A percentile compares a stretch with the other conserved stretches of the same genome.
Evolutionary conservation across 768 basidiomycete species (phyloP).

Genomic region (Crepidotus variabilis): DNA sequence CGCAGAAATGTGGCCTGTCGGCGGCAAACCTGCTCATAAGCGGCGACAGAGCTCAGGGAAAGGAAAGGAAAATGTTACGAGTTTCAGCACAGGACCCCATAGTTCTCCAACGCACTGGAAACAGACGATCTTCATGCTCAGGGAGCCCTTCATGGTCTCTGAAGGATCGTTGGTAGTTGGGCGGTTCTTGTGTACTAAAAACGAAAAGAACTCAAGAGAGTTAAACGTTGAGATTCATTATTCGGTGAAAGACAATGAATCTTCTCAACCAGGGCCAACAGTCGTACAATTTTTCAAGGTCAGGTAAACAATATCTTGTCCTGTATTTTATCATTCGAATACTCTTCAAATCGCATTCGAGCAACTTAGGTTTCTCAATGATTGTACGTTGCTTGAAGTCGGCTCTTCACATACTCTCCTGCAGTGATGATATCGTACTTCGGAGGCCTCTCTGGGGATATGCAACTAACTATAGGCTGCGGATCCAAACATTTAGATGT

Average conservation of each 20-base stretch:
- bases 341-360: too few species aligned
- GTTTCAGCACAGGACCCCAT: conserved; percentile 88
- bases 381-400: conserved; percentile 42
- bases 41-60: conserved; percentile 56
- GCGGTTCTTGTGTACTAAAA: conserved; percentile 82
- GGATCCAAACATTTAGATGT: background rate
- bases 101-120: conserved; percentile 96
- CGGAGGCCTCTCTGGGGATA: conserved; percentile 35
- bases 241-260: conserved; percentile 39
- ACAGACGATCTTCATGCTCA: conserved; percentile 86
- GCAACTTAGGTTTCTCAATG: background rate
- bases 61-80: conserved; percentile 49
- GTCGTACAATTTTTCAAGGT: conserved; percentile 79
- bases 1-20: conserved; percentile 81
- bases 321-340: too few species aligned
- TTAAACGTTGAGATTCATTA: conserved; percentile 92
- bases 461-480: conserved; percentile 52
- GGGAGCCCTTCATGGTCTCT: conserved; percentile 69
- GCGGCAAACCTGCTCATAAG: conserved; percentile 56
- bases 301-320: conserved; percentile 35
- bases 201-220: conserved; percentile 76
- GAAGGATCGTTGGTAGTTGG: conserved; percentile 77
- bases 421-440: conserved; percentile 73
- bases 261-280: conserved; percentile 32
- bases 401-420: conserved; percentile 78